Evolutionary conservation across 2,329 filamentous ascomycete genomes (phyloP).

Genomic region (Trichoderma guizhouense): DNA sequence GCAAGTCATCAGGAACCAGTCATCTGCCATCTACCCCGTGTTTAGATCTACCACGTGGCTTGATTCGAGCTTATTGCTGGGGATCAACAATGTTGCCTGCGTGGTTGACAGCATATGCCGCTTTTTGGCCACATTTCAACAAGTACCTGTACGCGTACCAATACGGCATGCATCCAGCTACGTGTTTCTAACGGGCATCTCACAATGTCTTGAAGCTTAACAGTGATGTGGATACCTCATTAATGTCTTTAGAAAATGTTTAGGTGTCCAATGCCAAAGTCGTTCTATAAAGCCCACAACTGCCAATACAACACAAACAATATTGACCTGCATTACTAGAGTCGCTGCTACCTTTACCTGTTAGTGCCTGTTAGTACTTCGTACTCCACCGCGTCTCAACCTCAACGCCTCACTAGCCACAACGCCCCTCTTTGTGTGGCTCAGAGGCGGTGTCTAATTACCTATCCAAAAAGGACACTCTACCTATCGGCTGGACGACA

Average conservation of each 20-base stretch:
- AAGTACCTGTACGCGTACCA: not conserved
- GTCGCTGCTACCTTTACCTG: not conserved
- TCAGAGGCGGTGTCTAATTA: constrained; percentile 17
- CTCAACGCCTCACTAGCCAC: constrained; percentile 7
- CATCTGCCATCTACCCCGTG: not conserved
- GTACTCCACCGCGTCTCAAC: not conserved
- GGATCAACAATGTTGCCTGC: not conserved
- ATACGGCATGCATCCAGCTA: not conserved
- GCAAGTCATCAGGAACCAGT: not conserved
- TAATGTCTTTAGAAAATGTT: too few relatives aligned
- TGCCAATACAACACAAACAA: not conserved
- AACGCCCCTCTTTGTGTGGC: constrained; percentile 16
- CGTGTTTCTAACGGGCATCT: not conserved
- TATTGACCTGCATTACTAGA: not conserved
- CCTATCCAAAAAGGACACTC: constrained; percentile 20
- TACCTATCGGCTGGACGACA: constrained; percentile 1
- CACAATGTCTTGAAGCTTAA: not conserved
- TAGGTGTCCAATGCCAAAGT: too few relatives aligned
- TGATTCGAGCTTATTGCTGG: not conserved
- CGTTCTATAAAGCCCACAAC: not conserved
- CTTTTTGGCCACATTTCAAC: not conserved
- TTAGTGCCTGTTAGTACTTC: not conserved
- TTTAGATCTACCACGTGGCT: not conserved
- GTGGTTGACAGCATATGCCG: not conserved
- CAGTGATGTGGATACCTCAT: not conserved